These are phyloP conservation scores for Aureobasidium sp. DNA, from an alignment of 2,329 filamentous ascomycete genomes.

Conservation along the genomic window DNA sequence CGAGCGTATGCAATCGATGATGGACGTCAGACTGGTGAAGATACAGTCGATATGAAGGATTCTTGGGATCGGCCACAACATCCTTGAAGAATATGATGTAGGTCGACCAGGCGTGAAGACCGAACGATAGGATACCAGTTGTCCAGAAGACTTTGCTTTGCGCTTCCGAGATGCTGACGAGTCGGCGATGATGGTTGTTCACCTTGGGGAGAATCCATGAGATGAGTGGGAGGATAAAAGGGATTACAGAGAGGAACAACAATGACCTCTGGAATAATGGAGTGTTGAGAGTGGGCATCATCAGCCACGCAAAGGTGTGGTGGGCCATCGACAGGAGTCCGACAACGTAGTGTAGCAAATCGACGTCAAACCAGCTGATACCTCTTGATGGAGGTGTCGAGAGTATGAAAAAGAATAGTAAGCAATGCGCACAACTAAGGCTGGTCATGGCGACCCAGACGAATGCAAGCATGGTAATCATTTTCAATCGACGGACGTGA, in stretches of 20 bases:
- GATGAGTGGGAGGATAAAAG: neutral
- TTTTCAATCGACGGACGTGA: neutral
- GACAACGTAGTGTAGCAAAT: neutral
- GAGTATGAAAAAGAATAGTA: slow-evolving; percentile 1
- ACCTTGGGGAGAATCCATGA: neutral
- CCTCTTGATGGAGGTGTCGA: neutral
- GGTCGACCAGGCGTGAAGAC: neutral
- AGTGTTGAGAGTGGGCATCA: neutral
- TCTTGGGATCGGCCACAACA: neutral
- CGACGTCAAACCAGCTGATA: neutral
- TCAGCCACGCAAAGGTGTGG: neutral
- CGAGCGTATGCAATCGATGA: slow-evolving; percentile 31
- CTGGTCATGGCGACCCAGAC: slow-evolving; percentile 7
- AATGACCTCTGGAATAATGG: neutral
- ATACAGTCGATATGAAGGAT: neutral
- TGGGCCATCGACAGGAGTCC: neutral
- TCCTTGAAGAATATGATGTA: neutral
- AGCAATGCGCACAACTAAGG: slow-evolving; percentile 3
- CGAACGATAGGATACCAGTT: neutral
- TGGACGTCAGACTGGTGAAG: neutral
- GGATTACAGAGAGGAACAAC: neutral
- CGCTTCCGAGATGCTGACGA: neutral
- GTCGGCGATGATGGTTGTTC: neutral
- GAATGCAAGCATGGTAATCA: neutral
- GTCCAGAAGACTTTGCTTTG: neutral